Percentiles rank a stretch among this genome's conserved stretches.
Evolutionary conservation across 1,284 basidiomycete genomes (phyloP).

Genomic region (Apiotrichum laibachii): DNA sequence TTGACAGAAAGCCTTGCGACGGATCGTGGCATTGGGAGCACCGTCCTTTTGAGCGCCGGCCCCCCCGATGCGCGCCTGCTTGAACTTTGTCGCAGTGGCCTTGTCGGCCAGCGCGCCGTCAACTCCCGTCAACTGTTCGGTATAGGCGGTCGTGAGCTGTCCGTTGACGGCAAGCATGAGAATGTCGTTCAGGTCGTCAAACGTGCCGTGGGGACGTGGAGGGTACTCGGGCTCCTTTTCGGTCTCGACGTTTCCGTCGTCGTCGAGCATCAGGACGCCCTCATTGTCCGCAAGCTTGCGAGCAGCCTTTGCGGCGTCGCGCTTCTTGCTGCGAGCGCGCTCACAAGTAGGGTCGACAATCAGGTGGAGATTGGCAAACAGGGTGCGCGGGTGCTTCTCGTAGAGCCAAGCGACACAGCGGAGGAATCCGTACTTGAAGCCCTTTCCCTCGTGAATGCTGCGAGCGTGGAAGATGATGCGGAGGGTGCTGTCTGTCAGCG

Average conservation of each 20-base stretch:
- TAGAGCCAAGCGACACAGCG: conserved; percentile 31
- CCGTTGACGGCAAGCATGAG: conserved; percentile 32
- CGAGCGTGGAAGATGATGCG: conserved; percentile 34
- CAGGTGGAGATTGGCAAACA: conserved; percentile 31
- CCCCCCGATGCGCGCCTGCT: conserved; percentile 17
- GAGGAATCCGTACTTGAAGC: conserved; percentile 28
- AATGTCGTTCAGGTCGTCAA: conserved; percentile 33
- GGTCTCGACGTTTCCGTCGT: conserved; percentile 21
- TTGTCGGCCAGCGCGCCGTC: conserved; percentile 27
- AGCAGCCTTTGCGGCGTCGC: conserved; percentile 20
- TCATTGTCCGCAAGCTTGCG: conserved; percentile 7
- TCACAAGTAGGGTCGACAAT: conserved; percentile 34
- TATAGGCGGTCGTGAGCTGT: conserved; percentile 24
- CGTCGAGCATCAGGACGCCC: conserved; percentile 24
- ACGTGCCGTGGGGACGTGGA: conserved; percentile 34
- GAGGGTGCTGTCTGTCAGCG: conserved; percentile 25
- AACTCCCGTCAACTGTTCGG: conserved; percentile 13
- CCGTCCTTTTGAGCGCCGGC: not conserved
- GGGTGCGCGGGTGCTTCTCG: conserved; percentile 32
- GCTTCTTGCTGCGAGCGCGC: conserved; percentile 21
- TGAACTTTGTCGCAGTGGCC: conserved; percentile 10
- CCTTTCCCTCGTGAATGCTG: conserved; percentile 44
- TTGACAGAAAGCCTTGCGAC: no score
- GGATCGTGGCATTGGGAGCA: no score
- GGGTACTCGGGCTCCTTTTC: conserved; percentile 24